Conservation (phyloP, 768 basidiomycete species). For the Podaxis sp. region DNA sequence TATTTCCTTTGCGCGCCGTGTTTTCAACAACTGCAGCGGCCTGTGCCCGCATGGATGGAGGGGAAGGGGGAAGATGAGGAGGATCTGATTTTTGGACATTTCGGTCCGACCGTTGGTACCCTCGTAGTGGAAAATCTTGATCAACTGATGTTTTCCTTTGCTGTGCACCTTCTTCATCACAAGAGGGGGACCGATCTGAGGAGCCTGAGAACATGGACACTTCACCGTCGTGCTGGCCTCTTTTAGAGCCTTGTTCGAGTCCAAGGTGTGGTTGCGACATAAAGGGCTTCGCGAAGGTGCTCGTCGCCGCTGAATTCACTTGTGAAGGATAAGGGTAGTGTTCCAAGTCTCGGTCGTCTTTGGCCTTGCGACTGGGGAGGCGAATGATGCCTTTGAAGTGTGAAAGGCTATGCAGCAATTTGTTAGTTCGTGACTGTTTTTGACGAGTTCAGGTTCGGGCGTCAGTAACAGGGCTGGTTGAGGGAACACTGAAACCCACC, state of each 20-base stretch:
- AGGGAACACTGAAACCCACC: conserved; percentile 3
- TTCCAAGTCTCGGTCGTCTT: conserved; percentile 22
- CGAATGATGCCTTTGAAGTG: conserved; percentile 37
- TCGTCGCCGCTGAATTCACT: conserved; percentile 7
- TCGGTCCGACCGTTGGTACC: conserved; percentile 5
- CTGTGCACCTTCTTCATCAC: conserved; percentile 11
- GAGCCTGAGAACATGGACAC: conserved; percentile 24
- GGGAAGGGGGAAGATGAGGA: conserved; percentile 2
- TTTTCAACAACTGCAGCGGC: not conserved
- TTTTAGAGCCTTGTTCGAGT: conserved; percentile 15
- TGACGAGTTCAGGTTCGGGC: not conserved
- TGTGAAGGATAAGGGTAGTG: conserved; percentile 21
- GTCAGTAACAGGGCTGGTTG: not conserved
- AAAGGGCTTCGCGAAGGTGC: conserved; percentile 36
- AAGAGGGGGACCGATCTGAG: conserved; percentile 15
- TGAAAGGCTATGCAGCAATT: conserved; percentile 40
- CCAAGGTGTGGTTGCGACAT: conserved; percentile 46
- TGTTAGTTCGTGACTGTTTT: conserved; percentile 30
- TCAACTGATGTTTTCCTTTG: conserved; percentile 1
- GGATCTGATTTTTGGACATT: conserved; percentile 8
- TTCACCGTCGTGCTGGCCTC: conserved; percentile 16
- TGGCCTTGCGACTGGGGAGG: conserved; percentile 26
- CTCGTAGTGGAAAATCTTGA: conserved; percentile 8
- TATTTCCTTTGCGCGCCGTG: not conserved
- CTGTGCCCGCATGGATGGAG: not conserved